phyloP scores from a whole-genome alignment of 176 grass and related monocot species.

The Oryza brachyantha region DNA sequence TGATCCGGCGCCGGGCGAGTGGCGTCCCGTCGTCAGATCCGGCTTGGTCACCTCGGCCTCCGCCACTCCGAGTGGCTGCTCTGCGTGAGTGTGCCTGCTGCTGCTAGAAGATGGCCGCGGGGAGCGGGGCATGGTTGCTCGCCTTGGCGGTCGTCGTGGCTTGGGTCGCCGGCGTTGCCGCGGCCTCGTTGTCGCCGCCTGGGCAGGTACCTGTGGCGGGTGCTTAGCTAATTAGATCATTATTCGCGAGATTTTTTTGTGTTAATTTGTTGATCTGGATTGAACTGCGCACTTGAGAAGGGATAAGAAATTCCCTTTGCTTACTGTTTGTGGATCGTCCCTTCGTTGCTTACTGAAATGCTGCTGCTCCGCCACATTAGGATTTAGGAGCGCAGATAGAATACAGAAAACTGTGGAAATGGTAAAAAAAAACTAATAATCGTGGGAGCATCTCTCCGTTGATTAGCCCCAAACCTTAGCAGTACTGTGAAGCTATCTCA shows the following conservation, averaged over 20 bases:
- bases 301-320: background rate
- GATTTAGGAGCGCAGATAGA: background rate
- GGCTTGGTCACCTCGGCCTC: background rate
- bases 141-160: background rate
- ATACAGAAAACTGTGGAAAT: background rate
- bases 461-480: background rate
- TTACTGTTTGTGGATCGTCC: background rate
- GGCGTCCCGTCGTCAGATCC: background rate
- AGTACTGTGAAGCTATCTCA: background rate
- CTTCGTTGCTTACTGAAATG: background rate
- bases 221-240: background rate
- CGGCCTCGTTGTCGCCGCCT: background rate
- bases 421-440: background rate
- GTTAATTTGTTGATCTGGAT: background rate
- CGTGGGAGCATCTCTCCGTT: background rate
- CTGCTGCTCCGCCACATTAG: background rate
- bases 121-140: slow-evolving; percentile 2
- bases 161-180: background rate
- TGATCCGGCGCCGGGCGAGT: background rate
- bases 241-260: no score
- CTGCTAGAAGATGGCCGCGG: slow-evolving; percentile 7
- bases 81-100: no score
- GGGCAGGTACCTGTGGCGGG: slow-evolving; percentile 8
- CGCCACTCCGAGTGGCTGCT: background rate
- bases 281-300: background rate